Percentiles rank a stretch among this genome's conserved stretches.
Conservation (phyloP, 169 alveolate species). For the Haemoproteus tartakovskyi region DNA sequence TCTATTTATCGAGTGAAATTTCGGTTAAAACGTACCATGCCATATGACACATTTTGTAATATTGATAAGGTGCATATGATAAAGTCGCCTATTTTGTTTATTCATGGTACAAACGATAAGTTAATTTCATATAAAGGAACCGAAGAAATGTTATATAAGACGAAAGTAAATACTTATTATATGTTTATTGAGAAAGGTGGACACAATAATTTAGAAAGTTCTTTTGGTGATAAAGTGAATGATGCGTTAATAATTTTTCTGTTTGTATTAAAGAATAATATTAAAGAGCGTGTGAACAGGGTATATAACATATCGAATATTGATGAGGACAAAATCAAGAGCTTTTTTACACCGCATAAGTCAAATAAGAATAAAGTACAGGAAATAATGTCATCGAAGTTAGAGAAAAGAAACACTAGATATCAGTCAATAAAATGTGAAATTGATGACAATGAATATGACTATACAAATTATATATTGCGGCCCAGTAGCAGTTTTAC, state of each 20-base stretch:
- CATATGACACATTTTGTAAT: conserved; percentile 90
- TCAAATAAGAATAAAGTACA: too few relatives aligned
- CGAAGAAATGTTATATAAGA: conserved; percentile 64
- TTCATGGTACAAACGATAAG: conserved; percentile 91
- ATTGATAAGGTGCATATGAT: conserved; percentile 81
- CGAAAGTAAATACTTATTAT: conserved; percentile 71
- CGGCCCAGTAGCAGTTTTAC: too few relatives aligned
- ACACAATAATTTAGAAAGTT: conserved; percentile 74
- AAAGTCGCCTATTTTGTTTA: conserved; percentile 80
- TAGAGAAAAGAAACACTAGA: too few relatives aligned
- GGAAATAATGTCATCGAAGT: too few relatives aligned
- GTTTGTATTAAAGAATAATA: conserved; percentile 13
- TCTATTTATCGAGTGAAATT: conserved; percentile 84
- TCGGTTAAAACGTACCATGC: conserved; percentile 82
- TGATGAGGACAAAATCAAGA: too few relatives aligned
- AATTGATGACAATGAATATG: too few relatives aligned
- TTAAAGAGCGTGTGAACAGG: conserved; percentile 18
- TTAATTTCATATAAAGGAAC: conserved; percentile 81
- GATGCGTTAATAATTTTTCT: conserved; percentile 46
- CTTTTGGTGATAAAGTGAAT: conserved; percentile 55
- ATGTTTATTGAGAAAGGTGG: conserved; percentile 72
- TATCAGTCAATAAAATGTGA: too few relatives aligned
- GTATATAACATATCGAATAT: conserved; percentile 19
- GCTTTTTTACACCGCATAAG: too few relatives aligned
- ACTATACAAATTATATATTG: too few relatives aligned